Base-by-base conservation (phyloP, 2,329 filamentous ascomycete genomes). In the Pseudopyricularia cyperi region DNA sequence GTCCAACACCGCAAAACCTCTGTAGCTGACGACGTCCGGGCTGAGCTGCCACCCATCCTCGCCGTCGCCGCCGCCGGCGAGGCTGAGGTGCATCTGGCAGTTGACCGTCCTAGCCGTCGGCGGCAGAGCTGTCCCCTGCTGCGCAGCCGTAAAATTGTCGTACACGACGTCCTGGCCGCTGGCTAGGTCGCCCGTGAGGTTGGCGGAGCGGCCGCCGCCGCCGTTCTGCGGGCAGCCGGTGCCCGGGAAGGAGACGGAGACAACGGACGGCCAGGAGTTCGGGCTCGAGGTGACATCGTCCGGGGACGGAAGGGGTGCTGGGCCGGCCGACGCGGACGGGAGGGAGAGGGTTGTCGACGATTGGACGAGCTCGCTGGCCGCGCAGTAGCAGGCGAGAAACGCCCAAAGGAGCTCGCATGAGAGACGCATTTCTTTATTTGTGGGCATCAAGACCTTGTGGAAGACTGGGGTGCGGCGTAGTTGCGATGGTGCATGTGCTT, bases 1-100 rank as follows among this genome's bases (percentile, higher is more conserved):
- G 51, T 73, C 70, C 24, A 73, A 65, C 60, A 70, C 68, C 1
- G 70, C 70, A 53, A 69, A 72, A 54, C 70, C 70, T 64, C 72
- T 69, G 63, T 73, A 73, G n/a, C 69, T 72, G 55, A 67, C 68
- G 57, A 71, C 67, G 46, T 72, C 66, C 24, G 72, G 63, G 48
- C 69, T 61, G 61, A 68, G 71, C 60, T 72, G 70, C 63, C 71
- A 73, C 54, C 70, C 70, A 28, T 48, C 28, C 34, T 68, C 66
- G 12, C 70, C 70, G 26, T 33, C 26, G 37, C 66, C 67, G 14
- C 70, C 70, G 60, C 72, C 72, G 59, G 68, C 66, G 55, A 72
- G 65, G 59, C 64, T 69, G 53, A 72, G 57, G 59, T 73, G 70
- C 35, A 72, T 66, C 60, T 71, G 69, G 63, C 70, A 73, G 66